Percentiles rank a stretch among this genome's conserved stretches.
These are phyloP conservation scores for Saturnispora ahearnii DNA, from an alignment of 805 yeast genomes.

Conservation along the genomic window DNA sequence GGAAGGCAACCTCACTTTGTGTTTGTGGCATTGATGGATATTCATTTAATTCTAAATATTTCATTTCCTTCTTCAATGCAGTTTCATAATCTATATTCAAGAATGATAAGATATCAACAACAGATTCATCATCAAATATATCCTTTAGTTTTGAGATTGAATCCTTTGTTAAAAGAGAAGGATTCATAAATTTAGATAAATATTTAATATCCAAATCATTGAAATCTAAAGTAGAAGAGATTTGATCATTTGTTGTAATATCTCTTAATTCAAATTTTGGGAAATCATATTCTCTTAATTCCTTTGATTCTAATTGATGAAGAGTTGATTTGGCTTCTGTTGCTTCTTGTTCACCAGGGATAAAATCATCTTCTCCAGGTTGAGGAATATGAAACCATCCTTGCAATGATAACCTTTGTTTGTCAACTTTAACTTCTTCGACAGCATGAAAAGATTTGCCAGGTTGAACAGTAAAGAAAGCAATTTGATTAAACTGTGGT, in stretches of 20 bases:
- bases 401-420: constrained; percentile 84
- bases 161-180: constrained; percentile 34
- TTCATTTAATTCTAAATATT: constrained; percentile 52
- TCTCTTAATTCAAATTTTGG: constrained; percentile 46
- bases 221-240: constrained; percentile 20
- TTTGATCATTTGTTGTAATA: constrained; percentile 18
- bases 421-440: constrained; percentile 89
- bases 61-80: constrained; percentile 37
- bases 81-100: constrained; percentile 48
- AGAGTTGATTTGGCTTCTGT: constrained; percentile 69
- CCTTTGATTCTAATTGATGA: constrained; percentile 69
- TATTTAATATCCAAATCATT: constrained; percentile 37
- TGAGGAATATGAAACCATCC: constrained; percentile 99
- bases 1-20: constrained; percentile 46
- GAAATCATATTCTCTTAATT: constrained; percentile 68
- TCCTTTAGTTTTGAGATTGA: constrained; percentile 37
- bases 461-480: constrained; percentile 92
- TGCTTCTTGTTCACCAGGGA: constrained; percentile 73
- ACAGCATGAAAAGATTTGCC: constrained; percentile 97
- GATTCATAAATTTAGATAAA: constrained; percentile 47
- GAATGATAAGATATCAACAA: constrained; percentile 56
- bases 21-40: constrained; percentile 43
- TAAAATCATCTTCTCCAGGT: constrained; percentile 77
- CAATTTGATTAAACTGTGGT: constrained; percentile 94
- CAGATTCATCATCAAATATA: constrained; percentile 57